Base-by-base conservation (phyloP, 2,329 filamentous ascomycete genomes). In the Biscogniauxia mediterranea region DNA sequence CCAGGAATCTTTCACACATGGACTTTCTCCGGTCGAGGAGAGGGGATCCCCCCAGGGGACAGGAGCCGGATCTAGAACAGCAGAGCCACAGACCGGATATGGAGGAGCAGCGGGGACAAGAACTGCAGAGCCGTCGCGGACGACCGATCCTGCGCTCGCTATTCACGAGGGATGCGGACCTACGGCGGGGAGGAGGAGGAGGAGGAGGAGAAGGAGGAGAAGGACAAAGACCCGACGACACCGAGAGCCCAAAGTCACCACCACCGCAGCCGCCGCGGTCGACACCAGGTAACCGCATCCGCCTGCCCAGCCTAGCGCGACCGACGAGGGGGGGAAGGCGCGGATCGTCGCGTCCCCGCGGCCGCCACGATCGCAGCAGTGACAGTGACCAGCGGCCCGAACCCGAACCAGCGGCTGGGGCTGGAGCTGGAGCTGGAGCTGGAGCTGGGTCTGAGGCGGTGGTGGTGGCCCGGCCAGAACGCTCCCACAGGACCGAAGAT, bases 201-300 rank as follows among this genome's bases (percentile, higher is more conserved):
- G 61, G 38, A 54, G 54, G n/a, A 15, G 32, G 23, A 56, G n/a
- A n/a, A n/a, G n/a, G n/a, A 55, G 61, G 38, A 54, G 54, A 20
- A 15, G 32, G 23, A 56, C 38, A 62, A 7, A 60, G 60, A 42
- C 15, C 66, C 52, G 72, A 71, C 21, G 74, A 73, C 19, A 75
- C 79, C 19, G 75, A 79, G 54, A 80, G 77, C 20, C 81, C 81
- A 38, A 85, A 85, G 68, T 78, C 80, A 1, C 79, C 60, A 51
- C 26, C 54, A 42, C 55, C 81, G 2, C n/a, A n/a, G n/a, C 73
- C 28, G 28, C 11, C 3, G 11, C 28, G 28, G 28, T 13, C 28
- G 3, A 67, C 77, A 23, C 76, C 80, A 11, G 76, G 76, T 28
- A 78, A 77, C 25, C 73, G 77, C 55, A 66, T 81, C 25, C 71